These are phyloP conservation scores for Euphrasia arctica DNA, from an alignment of 305 asterid genomes.

Conservation along the genomic window DNA sequence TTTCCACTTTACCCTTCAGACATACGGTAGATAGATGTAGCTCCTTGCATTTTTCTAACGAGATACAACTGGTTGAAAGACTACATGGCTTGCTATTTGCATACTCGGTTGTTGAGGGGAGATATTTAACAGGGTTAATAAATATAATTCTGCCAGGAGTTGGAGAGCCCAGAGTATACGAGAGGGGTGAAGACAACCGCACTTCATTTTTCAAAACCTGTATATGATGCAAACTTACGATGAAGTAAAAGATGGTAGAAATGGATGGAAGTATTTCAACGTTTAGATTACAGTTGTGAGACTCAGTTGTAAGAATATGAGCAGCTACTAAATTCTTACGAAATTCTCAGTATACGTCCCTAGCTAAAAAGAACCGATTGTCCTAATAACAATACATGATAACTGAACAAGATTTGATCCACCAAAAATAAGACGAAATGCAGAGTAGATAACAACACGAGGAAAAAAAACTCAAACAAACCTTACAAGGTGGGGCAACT, in stretches of 20 bases:
- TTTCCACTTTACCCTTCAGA: conserved; percentile 35
- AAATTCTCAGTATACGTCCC: neutral
- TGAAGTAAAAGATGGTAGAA: conserved; percentile 17
- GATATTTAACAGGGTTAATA: conserved; percentile 55
- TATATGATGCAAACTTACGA: conserved; percentile 23
- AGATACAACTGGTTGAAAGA: conserved; percentile 30
- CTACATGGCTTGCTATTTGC: conserved; percentile 37
- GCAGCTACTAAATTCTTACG: neutral
- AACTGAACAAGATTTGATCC: conserved; percentile 9
- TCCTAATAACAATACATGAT: conserved; percentile 2
- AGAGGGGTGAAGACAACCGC: conserved; percentile 67
- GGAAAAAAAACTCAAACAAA: conserved; percentile 30
- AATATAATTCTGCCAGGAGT: conserved; percentile 61
- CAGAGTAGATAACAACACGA: neutral
- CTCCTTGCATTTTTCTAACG: conserved; percentile 53
- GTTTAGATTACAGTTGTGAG: neutral
- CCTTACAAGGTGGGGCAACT: conserved; percentile 72
- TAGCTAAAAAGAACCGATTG: neutral
- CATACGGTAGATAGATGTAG: conserved; percentile 52
- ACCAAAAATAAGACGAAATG: neutral
- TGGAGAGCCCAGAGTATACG: conserved; percentile 74
- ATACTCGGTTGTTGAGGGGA: conserved; percentile 31
- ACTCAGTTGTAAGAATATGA: neutral
- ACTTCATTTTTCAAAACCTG: conserved; percentile 75
- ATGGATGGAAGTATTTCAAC: neutral